Base-by-base conservation (phyloP, 108 stramenopile species). In the Pseudonitzschia multiseries region DNA sequence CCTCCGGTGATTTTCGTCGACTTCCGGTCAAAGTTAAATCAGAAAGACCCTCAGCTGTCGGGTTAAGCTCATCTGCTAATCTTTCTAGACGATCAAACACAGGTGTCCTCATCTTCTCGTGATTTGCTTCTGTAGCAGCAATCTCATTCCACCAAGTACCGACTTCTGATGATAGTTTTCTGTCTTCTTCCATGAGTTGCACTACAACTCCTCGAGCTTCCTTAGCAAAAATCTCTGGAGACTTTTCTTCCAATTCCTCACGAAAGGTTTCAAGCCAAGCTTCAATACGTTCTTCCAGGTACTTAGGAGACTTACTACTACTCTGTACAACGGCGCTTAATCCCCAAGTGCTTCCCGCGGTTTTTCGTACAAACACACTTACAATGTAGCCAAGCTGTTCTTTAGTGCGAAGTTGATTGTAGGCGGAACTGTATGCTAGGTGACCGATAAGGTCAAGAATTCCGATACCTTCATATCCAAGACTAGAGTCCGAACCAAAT, bases 321-420 rank as follows among this genome's bases (percentile, higher is more conserved):
- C 90, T 87, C 69, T 93, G 92, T 10, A 96, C 89, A 50, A 90
- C 62, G 29, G 92, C 79, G 22, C 80, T 71, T 24, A 95, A 69
- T 18, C 82, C 88, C 83, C 89, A 90, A 26, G 86, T 80, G 26
- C 86, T 83, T 13, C 94, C 92, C 27, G 87, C 79, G 24, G 80
- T 83, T 69, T 93, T 93, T 29, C 89, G 91, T 22, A 82, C 63
- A 53, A 76, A 89, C 13, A 90, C 86, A 65, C 84, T 84, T 8
- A 95, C 94, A 70, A 90, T 90, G 77, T 95, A 95, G 0, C 94
- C 94, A 27, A 95, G 75, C 71, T 95, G 94, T 69, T 95, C 92
- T 68, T 89, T 89, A 8, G 94, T 95, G 18, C 94, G 76, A 32
- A 95, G 74, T 66, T 88, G 86, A 70, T 86, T 90, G 81, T 88